A percentile compares a stretch with the other conserved stretches of the same genome.
Evolutionary conservation across 2,329 filamentous ascomycete species (phyloP).

Genomic region (Parascedosporium putredinis): DNA sequence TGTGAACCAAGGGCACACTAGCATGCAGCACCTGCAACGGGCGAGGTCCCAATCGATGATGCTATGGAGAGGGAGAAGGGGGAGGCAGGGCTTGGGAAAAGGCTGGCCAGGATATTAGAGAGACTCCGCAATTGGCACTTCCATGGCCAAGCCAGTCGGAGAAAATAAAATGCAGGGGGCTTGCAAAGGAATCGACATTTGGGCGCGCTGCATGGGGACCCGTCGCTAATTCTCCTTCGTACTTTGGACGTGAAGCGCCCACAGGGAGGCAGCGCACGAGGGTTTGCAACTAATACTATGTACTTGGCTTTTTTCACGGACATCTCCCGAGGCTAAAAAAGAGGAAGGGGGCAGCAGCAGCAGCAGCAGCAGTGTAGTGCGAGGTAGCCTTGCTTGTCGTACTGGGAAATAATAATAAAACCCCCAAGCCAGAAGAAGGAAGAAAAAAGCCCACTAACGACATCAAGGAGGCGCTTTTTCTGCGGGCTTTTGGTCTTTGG

Average conservation of each 20-base stretch:
- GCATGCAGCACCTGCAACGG: neutral
- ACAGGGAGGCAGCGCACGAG: neutral
- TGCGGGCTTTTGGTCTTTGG: neutral
- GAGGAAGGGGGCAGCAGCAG: neutral
- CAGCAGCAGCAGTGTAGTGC: neutral
- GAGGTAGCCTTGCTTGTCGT: neutral
- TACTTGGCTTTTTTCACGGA: neutral
- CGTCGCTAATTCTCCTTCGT: too few relatives aligned
- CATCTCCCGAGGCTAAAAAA: neutral
- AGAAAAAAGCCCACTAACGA: too few relatives aligned
- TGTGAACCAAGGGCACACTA: neutral
- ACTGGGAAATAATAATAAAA: too few relatives aligned
- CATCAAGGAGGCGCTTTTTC: neutral
- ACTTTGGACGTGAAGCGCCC: neutral
- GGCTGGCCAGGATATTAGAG: neutral
- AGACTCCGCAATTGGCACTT: neutral
- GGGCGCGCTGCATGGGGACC: too few relatives aligned
- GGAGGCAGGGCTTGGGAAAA: too few relatives aligned
- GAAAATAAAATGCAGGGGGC: neutral
- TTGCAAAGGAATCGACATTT: too few relatives aligned
- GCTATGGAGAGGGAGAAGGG: neutral
- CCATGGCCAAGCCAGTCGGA: neutral
- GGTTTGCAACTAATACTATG: neutral
- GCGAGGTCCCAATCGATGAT: neutral
- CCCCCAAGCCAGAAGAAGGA: neutral